phyloP scores from a whole-genome alignment of 768 basidiomycete genomes.

The Agaricus subrufescens region DNA sequence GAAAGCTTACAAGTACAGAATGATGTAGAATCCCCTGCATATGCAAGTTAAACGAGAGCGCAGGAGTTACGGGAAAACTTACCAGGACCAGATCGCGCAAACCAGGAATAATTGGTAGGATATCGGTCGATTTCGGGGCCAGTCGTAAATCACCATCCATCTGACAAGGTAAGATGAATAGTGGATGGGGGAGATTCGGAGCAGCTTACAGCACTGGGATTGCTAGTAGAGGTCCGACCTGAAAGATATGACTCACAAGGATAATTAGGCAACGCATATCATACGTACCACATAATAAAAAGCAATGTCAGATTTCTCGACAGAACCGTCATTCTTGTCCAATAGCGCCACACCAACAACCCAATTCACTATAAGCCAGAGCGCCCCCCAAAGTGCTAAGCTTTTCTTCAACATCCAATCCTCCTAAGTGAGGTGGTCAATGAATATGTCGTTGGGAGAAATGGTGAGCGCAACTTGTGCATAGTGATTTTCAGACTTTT shows the following conservation, averaged over 20 bases:
- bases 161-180: constrained; percentile 16
- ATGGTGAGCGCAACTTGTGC: constrained; percentile 24
- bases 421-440: constrained; percentile 38
- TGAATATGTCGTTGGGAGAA: background rate
- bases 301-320: constrained; percentile 38
- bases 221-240: constrained; percentile 56
- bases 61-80: constrained; percentile 13
- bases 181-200: background rate
- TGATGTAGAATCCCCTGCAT: constrained; percentile 53
- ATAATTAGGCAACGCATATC: background rate
- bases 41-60: constrained; percentile 11
- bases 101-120: constrained; percentile 61
- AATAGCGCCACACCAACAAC: constrained; percentile 48
- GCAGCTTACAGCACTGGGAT: constrained; percentile 50
- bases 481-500: constrained; percentile 42
- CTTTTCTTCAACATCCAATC: constrained; percentile 70
- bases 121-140: constrained; percentile 55
- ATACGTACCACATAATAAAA: constrained; percentile 49
- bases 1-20: constrained; percentile 42
- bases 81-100: constrained; percentile 64
- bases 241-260: background rate
- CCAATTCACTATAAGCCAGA: constrained; percentile 71
- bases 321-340: constrained; percentile 31
- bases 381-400: constrained; percentile 56
- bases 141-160: constrained; percentile 65